phyloP scores from a whole-genome alignment of 345 rosid species.

The Eucalyptus tenuipes region DNA sequence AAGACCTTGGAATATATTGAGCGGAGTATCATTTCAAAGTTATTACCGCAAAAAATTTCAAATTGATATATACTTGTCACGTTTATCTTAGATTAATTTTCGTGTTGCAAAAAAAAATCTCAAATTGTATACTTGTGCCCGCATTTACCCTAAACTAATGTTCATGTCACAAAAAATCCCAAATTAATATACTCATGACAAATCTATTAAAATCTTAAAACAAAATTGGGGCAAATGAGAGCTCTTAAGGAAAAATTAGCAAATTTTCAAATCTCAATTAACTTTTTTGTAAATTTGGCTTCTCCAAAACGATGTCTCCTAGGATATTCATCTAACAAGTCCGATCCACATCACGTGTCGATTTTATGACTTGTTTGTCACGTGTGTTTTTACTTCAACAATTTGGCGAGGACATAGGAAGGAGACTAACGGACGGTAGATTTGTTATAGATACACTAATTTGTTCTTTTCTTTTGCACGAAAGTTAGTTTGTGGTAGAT shows the following conservation, averaged over 20 bases:
- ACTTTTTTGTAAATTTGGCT: background rate
- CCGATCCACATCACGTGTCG: rapidly evolving
- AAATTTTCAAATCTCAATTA: background rate
- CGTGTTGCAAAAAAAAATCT: background rate
- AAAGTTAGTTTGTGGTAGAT: background rate
- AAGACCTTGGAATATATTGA: background rate
- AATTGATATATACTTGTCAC: background rate
- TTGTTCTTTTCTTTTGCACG: background rate
- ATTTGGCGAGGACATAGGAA: background rate
- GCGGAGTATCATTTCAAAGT: background rate
- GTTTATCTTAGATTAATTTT: background rate
- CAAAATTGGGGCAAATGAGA: background rate
- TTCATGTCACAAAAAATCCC: rapidly evolving
- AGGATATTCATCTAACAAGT: background rate
- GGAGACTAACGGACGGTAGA: rapidly evolving
- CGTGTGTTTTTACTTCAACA: background rate
- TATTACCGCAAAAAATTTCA: background rate
- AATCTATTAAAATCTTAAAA: background rate
- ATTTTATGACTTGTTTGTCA: background rate
- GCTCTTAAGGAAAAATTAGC: too few relatives aligned
- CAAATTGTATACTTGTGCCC: background rate
- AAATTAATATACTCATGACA: background rate
- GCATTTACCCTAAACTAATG: background rate
- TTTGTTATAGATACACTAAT: background rate
- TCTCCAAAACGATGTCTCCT: background rate